phyloP scores from a whole-genome alignment of 1,284 basidiomycete species.

The Rhodotorula sp. region DNA sequence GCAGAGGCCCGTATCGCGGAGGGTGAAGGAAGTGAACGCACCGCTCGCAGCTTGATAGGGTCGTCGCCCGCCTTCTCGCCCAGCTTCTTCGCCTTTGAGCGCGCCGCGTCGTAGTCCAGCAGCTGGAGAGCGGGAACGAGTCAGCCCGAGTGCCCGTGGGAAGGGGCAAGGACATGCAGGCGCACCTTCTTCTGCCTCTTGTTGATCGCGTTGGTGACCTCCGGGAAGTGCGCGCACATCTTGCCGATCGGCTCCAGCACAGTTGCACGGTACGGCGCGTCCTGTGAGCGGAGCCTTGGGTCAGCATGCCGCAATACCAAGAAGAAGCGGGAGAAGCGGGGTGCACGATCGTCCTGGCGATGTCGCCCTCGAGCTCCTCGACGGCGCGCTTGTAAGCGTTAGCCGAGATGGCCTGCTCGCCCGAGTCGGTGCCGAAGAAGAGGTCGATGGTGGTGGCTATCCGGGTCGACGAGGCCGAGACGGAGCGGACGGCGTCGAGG shows the following conservation, averaged over 20 bases:
- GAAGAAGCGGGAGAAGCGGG: neutral
- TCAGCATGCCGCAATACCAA: neutral
- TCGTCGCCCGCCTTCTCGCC: conserved; percentile 98
- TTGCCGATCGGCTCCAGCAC: conserved; percentile 94
- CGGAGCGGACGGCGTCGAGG: conserved; percentile 89
- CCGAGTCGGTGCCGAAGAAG: conserved; percentile 69
- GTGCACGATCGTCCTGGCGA: conserved; percentile 26
- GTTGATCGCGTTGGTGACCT: conserved; percentile 88
- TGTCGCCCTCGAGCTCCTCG: conserved; percentile 77
- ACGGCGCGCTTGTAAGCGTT: conserved; percentile 95
- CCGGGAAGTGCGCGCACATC: conserved; percentile 92
- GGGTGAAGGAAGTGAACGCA: conserved; percentile 49
- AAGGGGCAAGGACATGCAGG: neutral
- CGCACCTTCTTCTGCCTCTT: conserved; percentile 95
- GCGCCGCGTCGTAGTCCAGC: conserved; percentile 90
- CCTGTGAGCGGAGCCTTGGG: conserved; percentile 57
- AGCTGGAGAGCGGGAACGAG: conserved; percentile 59
- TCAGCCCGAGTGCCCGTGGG: neutral
- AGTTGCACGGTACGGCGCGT: conserved; percentile 89
- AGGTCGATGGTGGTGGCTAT: conserved; percentile 91
- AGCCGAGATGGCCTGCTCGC: conserved; percentile 85
- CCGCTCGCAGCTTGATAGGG: conserved; percentile 82
- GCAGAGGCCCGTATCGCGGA: neutral
- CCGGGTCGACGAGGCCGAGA: conserved; percentile 76
- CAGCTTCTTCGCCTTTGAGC: conserved; percentile 83